Base-by-base conservation (phyloP, 2,329 filamentous ascomycete genomes). In the Talaromyces sp. region DNA sequence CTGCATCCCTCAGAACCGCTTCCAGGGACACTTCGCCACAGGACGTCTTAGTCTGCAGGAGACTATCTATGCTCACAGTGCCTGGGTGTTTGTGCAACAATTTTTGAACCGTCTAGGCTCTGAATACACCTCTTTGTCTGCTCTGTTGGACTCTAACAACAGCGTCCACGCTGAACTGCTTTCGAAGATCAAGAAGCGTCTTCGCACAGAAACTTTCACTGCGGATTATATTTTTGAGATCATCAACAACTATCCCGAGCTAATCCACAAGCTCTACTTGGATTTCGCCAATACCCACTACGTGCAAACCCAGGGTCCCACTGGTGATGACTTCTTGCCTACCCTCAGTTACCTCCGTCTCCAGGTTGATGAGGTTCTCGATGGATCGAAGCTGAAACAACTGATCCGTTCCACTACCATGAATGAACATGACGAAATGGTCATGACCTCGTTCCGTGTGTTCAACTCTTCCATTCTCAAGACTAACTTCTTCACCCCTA, bases 151-250 rank as follows among this genome's bases (percentile, higher is more conserved):
- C 68, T 68, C 82, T 22, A 88, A 84, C 69, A 95, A 96, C 75
- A 94, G 87, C 63, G 83, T 86, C 1, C 91, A 97, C 66, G 90
- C 89, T 16, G 91, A 94, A 65, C 82, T 97, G 54, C 82, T 99
- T 32, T 89, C 89, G 27, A 97, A 95, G 79, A 85, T 99, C 68
- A 99, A 99, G 85, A 91, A 92, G 65, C 87, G 94, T 66, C 83
- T 99, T 55, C 89, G 94, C 67, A 94, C 90, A 0, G 94, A 99
- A 77, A 99, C 94, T 0, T 99, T 99, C 74, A 99, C 94, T 0
- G 89, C 94, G 4, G 93, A 97, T 69, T 99, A 99, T 78, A 97
- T 99, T 64, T 86, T 93, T 24, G 93, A 99, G 76, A 97, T 99
- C 71, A 96, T 99, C 75, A 86, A 88, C 70, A 87, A 88, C 46